Evolutionary conservation across 2,329 filamentous ascomycete genomes (phyloP), one percentile per base, ranked within the genome.

Genomic region (Pseudocercospora macadamiae): DNA sequence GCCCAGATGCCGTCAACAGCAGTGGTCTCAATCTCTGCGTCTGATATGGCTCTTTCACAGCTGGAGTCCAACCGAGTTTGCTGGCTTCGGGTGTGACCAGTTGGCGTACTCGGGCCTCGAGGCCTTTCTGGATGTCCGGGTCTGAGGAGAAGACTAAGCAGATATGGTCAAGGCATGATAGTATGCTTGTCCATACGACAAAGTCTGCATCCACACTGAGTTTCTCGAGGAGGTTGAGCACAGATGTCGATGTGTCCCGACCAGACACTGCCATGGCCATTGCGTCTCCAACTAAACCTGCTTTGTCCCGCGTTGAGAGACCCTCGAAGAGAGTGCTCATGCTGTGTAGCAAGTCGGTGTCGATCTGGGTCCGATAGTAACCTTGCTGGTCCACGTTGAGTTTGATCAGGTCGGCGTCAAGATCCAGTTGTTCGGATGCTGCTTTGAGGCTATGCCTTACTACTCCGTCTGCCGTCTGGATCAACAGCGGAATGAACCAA

Each of bases 331-430:
- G n/a, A 87, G 67, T 90, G 87, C 54, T 86, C 83, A 58, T 90
- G 89, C 21, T 99, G 86, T 77, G 91, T 91, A 34, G 84, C 85
- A 37, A 99, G 83, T 48, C 93, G n/a, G 87, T 63, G 86, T 82
- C n/a, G 91, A 87, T 4, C 76, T 96, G 96, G 49, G 93, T 95
- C 61, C 93, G 86, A 78, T 96, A 97, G 76, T 90, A 97, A 23
- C 92, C 93, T 51, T 88, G 92, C 59, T 93, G 89, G 56, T 93
- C 86, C 61, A 88, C 87, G 80, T 99, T 99, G 69, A 99, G 82
- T 79, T 96, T 96, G 79, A 97, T 99, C 75, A 96, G 97, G 36
- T 85, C 83, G 45, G 88, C 83, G 65, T 91, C 85, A 57, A n/a
- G n/a, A n/a, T n/a, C n/a, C n/a, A n/a, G n/a, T n/a, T n/a, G n/a